Base-by-base conservation (phyloP, 202 grass and related monocot species). In the Schoenoplectus tabernaemontani region DNA sequence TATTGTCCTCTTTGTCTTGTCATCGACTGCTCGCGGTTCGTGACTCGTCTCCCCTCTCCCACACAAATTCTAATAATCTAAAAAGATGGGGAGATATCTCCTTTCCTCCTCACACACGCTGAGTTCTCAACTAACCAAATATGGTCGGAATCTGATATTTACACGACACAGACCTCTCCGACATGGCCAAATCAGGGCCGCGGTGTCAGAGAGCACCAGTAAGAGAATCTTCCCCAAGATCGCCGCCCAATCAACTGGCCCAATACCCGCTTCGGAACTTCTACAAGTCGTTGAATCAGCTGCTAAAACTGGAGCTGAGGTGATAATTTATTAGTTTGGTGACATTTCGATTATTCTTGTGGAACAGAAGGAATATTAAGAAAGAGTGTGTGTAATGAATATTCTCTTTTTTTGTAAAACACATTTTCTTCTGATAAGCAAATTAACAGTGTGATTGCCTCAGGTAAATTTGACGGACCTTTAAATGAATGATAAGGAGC, bases 201-300 rank as follows among this genome's bases (percentile, higher is more conserved):
- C 87, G 4, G 82, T 83, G 28, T 87, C 88, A 26, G 81, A 83
- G 30, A 77, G 72, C 57, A 16, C 90, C 9, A 58, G 82, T 54
- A 81, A 78, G 30, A 34, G 44, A 47, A 81, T 54, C 37, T 98
- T 86, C 85, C 86, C 91, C 13, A 98, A 90, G 83, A 78, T 98
- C 42, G 91, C 85, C 34, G 91, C 91, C 15, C 84, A 81, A 37
- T 92, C 91, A 23, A 98, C 89, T 9, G 95, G 95, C 26, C 89
- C 89, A 53, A 90, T 92, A 60, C 88, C 91, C 44, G 89, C 89
- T 23, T 77, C 82, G 15, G 86, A 95, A 32, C 86, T 98, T 3
- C 91, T 95, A n/a, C 54, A 78, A 83, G 88, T 98, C 84, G 93
- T 98, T 63, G 83, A 98, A 80, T 76, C 81, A 16, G 95, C 91